Conservation (phyloP, 371 early-diverging fungal genomes). For the Saksenaea vasiformis region DNA sequence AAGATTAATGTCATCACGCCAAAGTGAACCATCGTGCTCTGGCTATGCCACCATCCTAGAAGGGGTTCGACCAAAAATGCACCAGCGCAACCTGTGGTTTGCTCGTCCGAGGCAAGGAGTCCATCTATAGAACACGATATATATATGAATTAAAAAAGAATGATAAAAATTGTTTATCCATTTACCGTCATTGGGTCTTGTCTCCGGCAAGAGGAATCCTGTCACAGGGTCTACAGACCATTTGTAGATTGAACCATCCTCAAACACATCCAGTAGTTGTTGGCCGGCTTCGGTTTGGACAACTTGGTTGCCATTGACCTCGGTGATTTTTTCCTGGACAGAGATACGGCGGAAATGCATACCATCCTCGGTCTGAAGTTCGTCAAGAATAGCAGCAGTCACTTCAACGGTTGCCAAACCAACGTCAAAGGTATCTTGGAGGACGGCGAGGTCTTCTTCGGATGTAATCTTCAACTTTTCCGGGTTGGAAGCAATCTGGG, state of each 20-base stretch:
- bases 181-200: not conserved
- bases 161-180: not conserved
- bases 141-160: not conserved
- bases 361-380: conserved; percentile 57
- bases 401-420: conserved; percentile 76
- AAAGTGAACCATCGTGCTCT: conserved; percentile 20
- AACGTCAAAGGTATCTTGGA: conserved; percentile 60
- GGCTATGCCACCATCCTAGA: conserved; percentile 44
- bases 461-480: conserved; percentile 48
- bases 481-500: conserved; percentile 53
- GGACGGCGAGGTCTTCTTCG: conserved; percentile 49
- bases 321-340: conserved; percentile 64
- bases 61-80: conserved; percentile 25
- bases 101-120: conserved; percentile 7
- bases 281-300: conserved; percentile 71
- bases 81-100: conserved; percentile 8
- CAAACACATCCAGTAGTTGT: conserved; percentile 68
- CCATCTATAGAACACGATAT: not conserved
- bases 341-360: conserved; percentile 56
- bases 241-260: conserved; percentile 50
- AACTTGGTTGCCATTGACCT: conserved; percentile 71
- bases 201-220: conserved; percentile 42
- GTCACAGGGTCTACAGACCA: conserved; percentile 51
- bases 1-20: conserved; percentile 29
- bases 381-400: conserved; percentile 55